Percentiles rank a stretch among this genome's conserved stretches.
phyloP scores from a whole-genome alignment of 1,139 yeast species.

The Suhomyces taliae region DNA sequence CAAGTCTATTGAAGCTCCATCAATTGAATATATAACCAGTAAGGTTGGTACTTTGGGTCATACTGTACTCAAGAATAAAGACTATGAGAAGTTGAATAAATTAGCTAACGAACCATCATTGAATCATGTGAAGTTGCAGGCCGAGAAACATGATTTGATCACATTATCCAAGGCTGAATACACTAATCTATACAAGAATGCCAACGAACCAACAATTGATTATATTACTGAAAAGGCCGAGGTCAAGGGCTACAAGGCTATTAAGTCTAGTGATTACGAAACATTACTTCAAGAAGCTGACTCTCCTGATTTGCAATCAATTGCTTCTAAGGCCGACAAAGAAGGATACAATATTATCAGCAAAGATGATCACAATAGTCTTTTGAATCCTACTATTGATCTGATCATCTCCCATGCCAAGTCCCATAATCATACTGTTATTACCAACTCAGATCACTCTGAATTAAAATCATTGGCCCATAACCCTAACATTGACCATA shows the following conservation, averaged over 20 bases:
- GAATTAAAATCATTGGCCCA: conserved; percentile 13
- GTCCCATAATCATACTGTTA: conserved; percentile 16
- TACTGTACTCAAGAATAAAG: conserved; percentile 16
- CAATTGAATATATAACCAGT: conserved; percentile 17
- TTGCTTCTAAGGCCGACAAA: conserved; percentile 31
- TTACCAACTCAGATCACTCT: conserved; percentile 12
- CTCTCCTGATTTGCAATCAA: conserved; percentile 26
- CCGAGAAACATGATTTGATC: conserved; percentile 36
- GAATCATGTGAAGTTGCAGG: conserved; percentile 35
- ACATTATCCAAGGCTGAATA: conserved; percentile 37
- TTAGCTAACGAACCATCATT: conserved; percentile 34
- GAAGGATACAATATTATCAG: conserved; percentile 21
- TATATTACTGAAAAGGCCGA: conserved; percentile 17
- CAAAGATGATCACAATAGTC: conserved; percentile 6
- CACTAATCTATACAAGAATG: conserved; percentile 34
- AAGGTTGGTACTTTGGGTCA: conserved; percentile 18
- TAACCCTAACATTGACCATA: conserved; percentile 23
- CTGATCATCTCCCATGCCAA: conserved; percentile 19
- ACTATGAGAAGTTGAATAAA: conserved; percentile 14
- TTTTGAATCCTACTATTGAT: conserved; percentile 21
- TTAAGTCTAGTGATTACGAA: conserved; percentile 20
- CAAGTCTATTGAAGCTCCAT: conserved; percentile 19
- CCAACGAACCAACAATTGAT: conserved; percentile 29
- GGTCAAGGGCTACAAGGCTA: conserved; percentile 8
- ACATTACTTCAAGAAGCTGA: conserved; percentile 13